phyloP scores from a whole-genome alignment of 2,329 filamentous ascomycete species.

The Penicillium fuscoglaucum region DNA sequence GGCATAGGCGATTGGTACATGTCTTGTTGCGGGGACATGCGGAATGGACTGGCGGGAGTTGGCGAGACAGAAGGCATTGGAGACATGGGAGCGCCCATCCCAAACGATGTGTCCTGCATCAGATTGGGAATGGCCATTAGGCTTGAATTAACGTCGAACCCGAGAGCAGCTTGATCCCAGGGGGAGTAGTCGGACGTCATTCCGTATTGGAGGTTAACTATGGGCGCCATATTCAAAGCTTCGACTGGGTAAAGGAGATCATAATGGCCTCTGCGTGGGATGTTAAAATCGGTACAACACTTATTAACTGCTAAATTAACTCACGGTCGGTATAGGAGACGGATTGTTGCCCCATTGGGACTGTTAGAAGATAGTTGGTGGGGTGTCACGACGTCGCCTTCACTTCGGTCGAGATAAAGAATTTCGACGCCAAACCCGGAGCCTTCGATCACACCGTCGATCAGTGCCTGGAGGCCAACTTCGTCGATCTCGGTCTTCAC shows the following conservation, averaged over 20 bases:
- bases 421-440: constrained; percentile 80
- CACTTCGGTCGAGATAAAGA: constrained; percentile 84
- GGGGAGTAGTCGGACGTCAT: constrained; percentile 41
- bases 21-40: constrained; percentile 36
- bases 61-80: constrained; percentile 32
- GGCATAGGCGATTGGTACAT: constrained; percentile 37
- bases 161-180: constrained; percentile 40
- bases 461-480: constrained; percentile 74
- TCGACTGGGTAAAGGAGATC: constrained; percentile 81
- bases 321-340: constrained; percentile 67
- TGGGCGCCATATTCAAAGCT: constrained; percentile 39
- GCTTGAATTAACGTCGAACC: constrained; percentile 43
- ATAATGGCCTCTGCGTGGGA: constrained; percentile 70
- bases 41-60: constrained; percentile 32
- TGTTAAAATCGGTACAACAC: constrained; percentile 20
- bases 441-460: constrained; percentile 76
- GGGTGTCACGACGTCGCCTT: constrained; percentile 68
- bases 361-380: constrained; percentile 41
- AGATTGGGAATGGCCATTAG: constrained; percentile 45
- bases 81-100: constrained; percentile 28
- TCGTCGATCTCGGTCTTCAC: constrained; percentile 85
- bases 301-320: constrained; percentile 26
- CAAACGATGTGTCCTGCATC: constrained; percentile 40
- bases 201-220: constrained; percentile 45
- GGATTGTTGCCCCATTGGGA: constrained; percentile 61